Base-by-base conservation (phyloP, 2,329 filamentous ascomycete genomes). In the Aspergillus caelatus region DNA sequence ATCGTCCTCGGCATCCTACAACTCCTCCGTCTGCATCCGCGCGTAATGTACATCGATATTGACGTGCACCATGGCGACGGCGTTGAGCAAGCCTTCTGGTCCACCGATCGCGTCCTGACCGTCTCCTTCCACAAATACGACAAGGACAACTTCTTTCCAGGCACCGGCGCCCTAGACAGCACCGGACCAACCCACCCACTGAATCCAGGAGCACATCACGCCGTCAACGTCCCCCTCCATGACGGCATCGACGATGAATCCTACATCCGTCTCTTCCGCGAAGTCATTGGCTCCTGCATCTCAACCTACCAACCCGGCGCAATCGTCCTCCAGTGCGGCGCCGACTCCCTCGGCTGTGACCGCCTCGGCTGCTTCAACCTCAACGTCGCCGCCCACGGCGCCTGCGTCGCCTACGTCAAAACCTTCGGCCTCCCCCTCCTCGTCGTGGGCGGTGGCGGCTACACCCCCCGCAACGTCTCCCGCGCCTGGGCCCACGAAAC, bases 401-500 rank as follows among this genome's bases (percentile, higher is more conserved):
- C 90, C 67, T 99, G 95, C 77, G 92, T 97, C 63, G 88, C 90
- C 57, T 97, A 91, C 72, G 93, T 94, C 78, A 98, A 98, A 78
- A 87, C 84, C 54, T 88, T 93, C 67, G 84, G 86, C 8, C 82
- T 96, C 1, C 95, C 95, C 3, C 85, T 98, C 65, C 88, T 99
- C 57, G 87, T 99, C 60, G 92, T 98, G 63, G 95, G 95, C 52
- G 95, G 95, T 45, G 95, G 95, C 62, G 95, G 95, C 32, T 99
- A 99, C 79, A 99, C 95, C 16, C 94, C 95, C 6, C 88, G 94
- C 68, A 99, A 99, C 73, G 95, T 99, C 8, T 95, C 95, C 48
- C 91, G 95, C 60, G 93, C 94, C 34, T 99, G 95, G 95, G 93
- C 94, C 28, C 94, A 96, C 79, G 95, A 99, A 81, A 99, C 95